Evolutionary conservation across 163 green algal species (phyloP), one percentile per base, ranked within the genome.

Genomic region (Prototheca stagnorum): DNA sequence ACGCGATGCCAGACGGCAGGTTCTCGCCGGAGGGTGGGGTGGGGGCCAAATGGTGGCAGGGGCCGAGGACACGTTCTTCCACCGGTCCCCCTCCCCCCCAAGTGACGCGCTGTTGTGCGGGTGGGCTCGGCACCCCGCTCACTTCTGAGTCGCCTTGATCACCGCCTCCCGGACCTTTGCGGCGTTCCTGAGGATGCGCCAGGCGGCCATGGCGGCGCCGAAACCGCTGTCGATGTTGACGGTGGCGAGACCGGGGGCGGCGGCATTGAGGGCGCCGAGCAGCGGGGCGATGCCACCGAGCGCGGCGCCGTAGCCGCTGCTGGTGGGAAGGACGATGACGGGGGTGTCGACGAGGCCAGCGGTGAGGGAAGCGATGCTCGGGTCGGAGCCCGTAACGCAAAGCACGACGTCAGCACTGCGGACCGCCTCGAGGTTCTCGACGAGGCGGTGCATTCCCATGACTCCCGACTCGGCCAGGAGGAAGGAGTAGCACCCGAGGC

Each of bases 211-310:
- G 21, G 79, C 78, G 6, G 67, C 78, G 9, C 70, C 80, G 58
- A 82, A 87, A 5, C 79, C 80, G 40, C 78, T 83, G 62, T 92
- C 80, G 26, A 91, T 85, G 56, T 89, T 92, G 19, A 85, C 77
- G 3, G 89, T 70, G 2, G 62, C 69, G 12, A 91, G 61, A 17
- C 80, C 80, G 0, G 80, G 72, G 3, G 72, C 69, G 35, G 61
- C 75, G 17, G 61, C 48, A 17, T 67, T 76, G 26, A 90, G 59
- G 2, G 70, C 55, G 5, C 73, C 56, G 17, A 89, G 62, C 44
- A 90, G 56, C 4, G 79, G 62, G 0, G 72, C 62, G 16, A 84
- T 28, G 20, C 79, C 79, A 23, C 59, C 51, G 12, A 89, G 54
- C 1, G 74, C 52, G 1, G 79, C 63, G n/a, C 76, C 79, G 44